Evolutionary conservation across 805 yeast species (phyloP).

Genomic region (Cyberlindnera bimundalis): DNA sequence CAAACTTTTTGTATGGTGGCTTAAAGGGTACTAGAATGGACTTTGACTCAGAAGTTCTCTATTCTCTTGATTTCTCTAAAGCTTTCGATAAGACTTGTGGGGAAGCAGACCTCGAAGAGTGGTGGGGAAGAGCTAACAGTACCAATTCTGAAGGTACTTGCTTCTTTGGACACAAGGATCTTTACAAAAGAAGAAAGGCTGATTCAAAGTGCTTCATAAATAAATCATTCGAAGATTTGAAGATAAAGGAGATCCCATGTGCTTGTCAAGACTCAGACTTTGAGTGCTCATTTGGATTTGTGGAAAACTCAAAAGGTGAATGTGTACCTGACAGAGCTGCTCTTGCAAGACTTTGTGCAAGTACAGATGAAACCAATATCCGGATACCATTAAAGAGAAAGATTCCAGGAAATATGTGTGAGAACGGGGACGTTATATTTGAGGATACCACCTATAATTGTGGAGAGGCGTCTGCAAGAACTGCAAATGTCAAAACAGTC

Average conservation of each 20-base stretch:
- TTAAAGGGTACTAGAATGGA: conserved; percentile 16
- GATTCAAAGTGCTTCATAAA: conserved; percentile 57
- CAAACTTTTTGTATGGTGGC: conserved; percentile 57
- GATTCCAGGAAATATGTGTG: conserved; percentile 24
- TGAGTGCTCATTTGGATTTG: conserved; percentile 64
- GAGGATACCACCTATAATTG: conserved; percentile 18
- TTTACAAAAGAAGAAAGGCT: conserved; percentile 61
- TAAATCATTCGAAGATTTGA: conserved; percentile 36
- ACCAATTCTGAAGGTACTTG: conserved; percentile 41
- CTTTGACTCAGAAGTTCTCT: conserved; percentile 14
- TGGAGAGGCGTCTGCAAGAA: conserved; percentile 21
- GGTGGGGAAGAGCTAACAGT: conserved; percentile 47
- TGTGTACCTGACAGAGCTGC: conserved; percentile 43
- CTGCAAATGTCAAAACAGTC: conserved; percentile 28
- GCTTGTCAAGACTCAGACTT: conserved; percentile 59
- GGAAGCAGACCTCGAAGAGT: conserved; percentile 58
- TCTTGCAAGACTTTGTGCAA: conserved; percentile 34
- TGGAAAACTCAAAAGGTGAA: conserved; percentile 33
- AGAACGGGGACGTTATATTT: conserved; percentile 12
- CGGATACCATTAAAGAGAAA: conserved; percentile 16
- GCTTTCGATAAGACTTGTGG: conserved; percentile 47
- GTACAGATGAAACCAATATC: conserved; percentile 19
- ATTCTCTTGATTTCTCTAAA: conserved; percentile 52
- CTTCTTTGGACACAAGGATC: conserved; percentile 66
- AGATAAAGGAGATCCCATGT: conserved; percentile 53